phyloP scores from a whole-genome alignment of 768 basidiomycete species.

The Auricularia cornea region DNA sequence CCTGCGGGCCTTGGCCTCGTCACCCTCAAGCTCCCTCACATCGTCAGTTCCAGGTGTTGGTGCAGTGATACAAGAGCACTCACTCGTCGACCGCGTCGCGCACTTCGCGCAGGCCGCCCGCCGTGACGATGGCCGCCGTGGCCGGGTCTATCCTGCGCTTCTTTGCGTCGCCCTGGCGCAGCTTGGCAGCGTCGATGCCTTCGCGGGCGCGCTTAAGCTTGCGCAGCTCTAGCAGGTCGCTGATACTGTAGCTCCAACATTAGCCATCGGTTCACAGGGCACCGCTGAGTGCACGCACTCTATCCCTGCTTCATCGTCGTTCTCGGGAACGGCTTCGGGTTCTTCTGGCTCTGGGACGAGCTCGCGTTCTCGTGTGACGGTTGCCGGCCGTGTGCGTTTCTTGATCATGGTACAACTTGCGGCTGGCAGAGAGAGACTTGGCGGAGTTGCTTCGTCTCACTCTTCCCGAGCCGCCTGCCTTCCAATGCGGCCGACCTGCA shows the following conservation, averaged over 20 bases:
- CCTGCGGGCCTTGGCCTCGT: conserved; percentile 61
- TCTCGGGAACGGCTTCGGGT: neutral
- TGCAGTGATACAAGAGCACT: conserved; percentile 16
- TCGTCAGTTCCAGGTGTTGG: neutral
- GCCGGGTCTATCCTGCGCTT: conserved; percentile 38
- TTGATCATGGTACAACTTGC: conserved; percentile 31
- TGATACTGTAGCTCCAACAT: conserved; percentile 13
- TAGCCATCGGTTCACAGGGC: neutral
- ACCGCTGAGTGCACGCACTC: neutral
- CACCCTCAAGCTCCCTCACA: conserved; percentile 47
- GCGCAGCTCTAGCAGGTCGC: conserved; percentile 78
- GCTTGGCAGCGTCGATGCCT: conserved; percentile 79
- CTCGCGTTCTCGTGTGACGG: conserved; percentile 9
- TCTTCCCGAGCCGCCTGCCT: no score
- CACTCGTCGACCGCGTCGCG: conserved; percentile 46
- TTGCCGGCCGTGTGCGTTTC: conserved; percentile 26
- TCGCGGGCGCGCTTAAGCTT: conserved; percentile 63
- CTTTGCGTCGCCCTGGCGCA: conserved; percentile 76
- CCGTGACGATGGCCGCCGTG: conserved; percentile 9
- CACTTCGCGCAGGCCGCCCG: neutral
- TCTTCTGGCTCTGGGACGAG: conserved; percentile 11
- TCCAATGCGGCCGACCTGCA: no score
- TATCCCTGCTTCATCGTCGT: neutral
- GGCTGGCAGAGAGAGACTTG: no score
- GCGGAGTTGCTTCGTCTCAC: no score